These are phyloP conservation scores for Hyaloscypha bicolor DNA, from an alignment of 495 filamentous ascomycete genomes.

Conservation along the genomic window DNA sequence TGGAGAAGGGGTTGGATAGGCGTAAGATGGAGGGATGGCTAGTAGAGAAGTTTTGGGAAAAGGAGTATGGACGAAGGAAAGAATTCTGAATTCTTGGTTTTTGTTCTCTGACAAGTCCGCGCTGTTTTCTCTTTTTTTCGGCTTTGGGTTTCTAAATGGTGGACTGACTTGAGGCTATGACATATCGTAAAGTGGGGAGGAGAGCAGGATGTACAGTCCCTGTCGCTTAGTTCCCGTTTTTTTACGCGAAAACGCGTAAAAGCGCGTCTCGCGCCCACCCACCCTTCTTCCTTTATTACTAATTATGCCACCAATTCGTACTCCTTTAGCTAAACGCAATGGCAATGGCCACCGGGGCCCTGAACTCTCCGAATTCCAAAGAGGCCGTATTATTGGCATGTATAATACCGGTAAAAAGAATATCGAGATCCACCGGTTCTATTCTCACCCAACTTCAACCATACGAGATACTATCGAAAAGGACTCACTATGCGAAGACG, in stretches of 20 bases:
- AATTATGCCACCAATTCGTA: constrained; percentile 6
- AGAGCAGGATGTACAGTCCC: no score
- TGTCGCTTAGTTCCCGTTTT: no score
- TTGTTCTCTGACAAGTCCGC: no score
- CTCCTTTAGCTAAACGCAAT: background rate
- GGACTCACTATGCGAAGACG: background rate
- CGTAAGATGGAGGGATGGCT: no score
- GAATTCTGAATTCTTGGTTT: no score
- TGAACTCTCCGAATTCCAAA: background rate
- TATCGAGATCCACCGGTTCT: background rate
- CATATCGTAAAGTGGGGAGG: no score
- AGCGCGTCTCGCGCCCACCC: background rate
- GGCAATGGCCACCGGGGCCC: background rate
- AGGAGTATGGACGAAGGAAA: no score
- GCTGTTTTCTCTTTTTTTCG: no score
- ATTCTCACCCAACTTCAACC: background rate
- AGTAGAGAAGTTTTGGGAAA: no score
- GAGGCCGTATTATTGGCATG: background rate
- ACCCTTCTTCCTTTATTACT: background rate
- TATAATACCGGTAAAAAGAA: background rate
- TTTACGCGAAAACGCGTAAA: background rate
- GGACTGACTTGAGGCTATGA: no score
- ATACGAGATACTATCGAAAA: background rate
- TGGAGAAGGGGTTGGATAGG: no score
- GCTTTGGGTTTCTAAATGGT: no score